Evolutionary conservation across 2,329 filamentous ascomycete species (phyloP).

Genomic region (Plenodomus biglobosus): DNA sequence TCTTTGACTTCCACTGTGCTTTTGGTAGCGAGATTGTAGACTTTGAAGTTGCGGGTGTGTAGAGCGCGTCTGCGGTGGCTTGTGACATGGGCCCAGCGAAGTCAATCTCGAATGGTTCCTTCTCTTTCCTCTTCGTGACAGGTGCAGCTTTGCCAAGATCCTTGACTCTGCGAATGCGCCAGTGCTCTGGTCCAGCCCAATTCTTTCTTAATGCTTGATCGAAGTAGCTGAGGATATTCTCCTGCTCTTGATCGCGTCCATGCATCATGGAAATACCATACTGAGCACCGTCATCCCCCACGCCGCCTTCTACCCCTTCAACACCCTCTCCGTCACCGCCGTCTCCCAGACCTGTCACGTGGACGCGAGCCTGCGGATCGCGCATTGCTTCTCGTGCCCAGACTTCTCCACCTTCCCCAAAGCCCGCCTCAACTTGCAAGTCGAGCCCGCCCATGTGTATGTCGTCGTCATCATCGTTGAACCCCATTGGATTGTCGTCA

Average conservation of each 20-base stretch:
- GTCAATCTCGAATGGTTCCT: constrained; percentile 93
- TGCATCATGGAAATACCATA: constrained; percentile 81
- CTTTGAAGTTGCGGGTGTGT: constrained; percentile 78
- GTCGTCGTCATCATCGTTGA: constrained; percentile 67
- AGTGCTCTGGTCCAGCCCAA: constrained; percentile 97
- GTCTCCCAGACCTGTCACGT: constrained; percentile 61
- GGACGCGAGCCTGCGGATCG: constrained; percentile 82
- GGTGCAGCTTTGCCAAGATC: constrained; percentile 61
- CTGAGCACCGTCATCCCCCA: constrained; percentile 62
- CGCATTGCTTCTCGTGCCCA: constrained; percentile 91
- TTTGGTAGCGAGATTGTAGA: constrained; percentile 83
- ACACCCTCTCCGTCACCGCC: constrained; percentile 54
- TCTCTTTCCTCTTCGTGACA: constrained; percentile 78
- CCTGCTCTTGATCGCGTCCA: constrained; percentile 70
- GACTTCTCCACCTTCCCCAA: constrained; percentile 92
- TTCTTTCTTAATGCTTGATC: constrained; percentile 96
- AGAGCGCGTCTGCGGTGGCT: constrained; percentile 72
- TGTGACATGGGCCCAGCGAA: constrained; percentile 76
- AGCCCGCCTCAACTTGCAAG: constrained; percentile 69
- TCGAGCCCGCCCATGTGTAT: constrained; percentile 64
- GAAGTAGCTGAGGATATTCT: constrained; percentile 97
- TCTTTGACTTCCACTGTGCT: constrained; percentile 94
- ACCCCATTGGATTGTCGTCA: constrained; percentile 79
- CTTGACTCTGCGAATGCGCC: constrained; percentile 95
- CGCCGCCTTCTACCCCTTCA: constrained; percentile 47